phyloP scores from a whole-genome alignment of 192 early-diverging fungal species.

The Lobosporangium transversale region DNA sequence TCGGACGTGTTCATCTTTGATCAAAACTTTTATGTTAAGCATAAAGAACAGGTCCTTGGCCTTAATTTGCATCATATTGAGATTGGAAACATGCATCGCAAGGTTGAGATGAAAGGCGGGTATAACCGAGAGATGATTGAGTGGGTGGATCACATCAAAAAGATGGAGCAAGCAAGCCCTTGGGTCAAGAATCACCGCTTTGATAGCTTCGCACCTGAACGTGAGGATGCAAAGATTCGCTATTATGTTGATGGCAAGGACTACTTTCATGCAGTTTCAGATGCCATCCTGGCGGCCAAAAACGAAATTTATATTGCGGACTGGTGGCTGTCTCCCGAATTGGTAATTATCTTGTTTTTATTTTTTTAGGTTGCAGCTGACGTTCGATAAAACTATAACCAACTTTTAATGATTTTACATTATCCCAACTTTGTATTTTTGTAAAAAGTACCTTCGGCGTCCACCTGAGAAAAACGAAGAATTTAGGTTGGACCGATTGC shows the following conservation, averaged over 20 bases:
- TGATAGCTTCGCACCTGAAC: slow-evolving; percentile 79
- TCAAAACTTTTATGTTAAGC: slow-evolving; percentile 46
- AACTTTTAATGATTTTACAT: too few relatives aligned
- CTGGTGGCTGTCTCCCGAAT: slow-evolving; percentile 93
- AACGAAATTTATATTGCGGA: slow-evolving; percentile 80
- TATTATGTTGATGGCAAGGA: slow-evolving; percentile 87
- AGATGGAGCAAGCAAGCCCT: slow-evolving; percentile 66
- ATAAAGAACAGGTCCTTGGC: slow-evolving; percentile 30
- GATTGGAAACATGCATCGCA: slow-evolving; percentile 64
- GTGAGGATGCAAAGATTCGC: slow-evolving; percentile 70
- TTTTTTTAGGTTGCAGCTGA: too few relatives aligned
- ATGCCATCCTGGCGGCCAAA: slow-evolving; percentile 76
- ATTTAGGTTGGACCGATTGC: slow-evolving; percentile 80
- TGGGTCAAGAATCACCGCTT: slow-evolving; percentile 74
- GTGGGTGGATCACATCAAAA: slow-evolving; percentile 69
- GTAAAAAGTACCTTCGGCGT: slow-evolving; percentile 76
- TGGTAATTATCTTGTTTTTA: too few relatives aligned
- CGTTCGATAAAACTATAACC: too few relatives aligned
- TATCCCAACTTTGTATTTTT: too few relatives aligned
- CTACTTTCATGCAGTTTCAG: slow-evolving; percentile 81
- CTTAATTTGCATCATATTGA: slow-evolving; percentile 70
- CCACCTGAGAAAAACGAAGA: slow-evolving; percentile 79
- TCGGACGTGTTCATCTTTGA: slow-evolving; percentile 65
- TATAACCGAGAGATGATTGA: slow-evolving; percentile 70
- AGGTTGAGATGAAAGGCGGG: slow-evolving; percentile 75